These are phyloP conservation scores for Mycocentrospora acerina DNA, from an alignment of 2,329 filamentous ascomycete genomes.

Conservation along the genomic window DNA sequence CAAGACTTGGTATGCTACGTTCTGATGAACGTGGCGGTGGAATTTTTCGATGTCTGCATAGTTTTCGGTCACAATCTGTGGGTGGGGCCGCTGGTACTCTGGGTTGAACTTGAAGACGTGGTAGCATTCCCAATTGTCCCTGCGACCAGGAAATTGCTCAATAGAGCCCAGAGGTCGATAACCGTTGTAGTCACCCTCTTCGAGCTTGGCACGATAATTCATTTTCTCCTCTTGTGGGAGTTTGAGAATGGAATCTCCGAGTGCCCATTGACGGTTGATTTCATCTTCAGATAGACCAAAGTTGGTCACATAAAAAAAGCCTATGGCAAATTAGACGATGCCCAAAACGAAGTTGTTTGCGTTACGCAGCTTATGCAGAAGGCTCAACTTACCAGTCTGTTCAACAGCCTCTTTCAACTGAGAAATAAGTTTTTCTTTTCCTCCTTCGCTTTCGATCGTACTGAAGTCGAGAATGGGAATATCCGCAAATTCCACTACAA, in stretches of 20 bases:
- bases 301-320: slow-evolving; percentile 20
- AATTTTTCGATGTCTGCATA: slow-evolving; percentile 57
- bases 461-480: too few species aligned
- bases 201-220: slow-evolving; percentile 13
- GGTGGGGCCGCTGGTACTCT: slow-evolving; percentile 49
- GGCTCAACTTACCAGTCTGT: background rate
- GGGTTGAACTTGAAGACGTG: slow-evolving; percentile 62
- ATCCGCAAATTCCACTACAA: too few species aligned
- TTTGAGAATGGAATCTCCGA: slow-evolving; percentile 15
- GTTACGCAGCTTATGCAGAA: background rate
- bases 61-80: slow-evolving; percentile 42
- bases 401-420: slow-evolving; percentile 57
- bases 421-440: slow-evolving; percentile 55
- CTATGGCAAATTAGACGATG: slow-evolving; percentile 6
- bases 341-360: too few species aligned
- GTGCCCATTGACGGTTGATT: slow-evolving; percentile 19
- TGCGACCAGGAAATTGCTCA: slow-evolving; percentile 40
- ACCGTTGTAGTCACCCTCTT: slow-evolving; percentile 52
- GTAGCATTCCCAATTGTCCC: slow-evolving; percentile 60
- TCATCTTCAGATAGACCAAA: slow-evolving; percentile 16
- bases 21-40: slow-evolving; percentile 30
- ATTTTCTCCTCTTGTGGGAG: slow-evolving; percentile 14
- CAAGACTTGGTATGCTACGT: slow-evolving; percentile 50
- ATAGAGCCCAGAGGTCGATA: slow-evolving; percentile 16
- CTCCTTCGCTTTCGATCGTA: too few species aligned